Base-by-base conservation (phyloP, 768 basidiomycete genomes). In the Boletus pseudopeckii region DNA sequence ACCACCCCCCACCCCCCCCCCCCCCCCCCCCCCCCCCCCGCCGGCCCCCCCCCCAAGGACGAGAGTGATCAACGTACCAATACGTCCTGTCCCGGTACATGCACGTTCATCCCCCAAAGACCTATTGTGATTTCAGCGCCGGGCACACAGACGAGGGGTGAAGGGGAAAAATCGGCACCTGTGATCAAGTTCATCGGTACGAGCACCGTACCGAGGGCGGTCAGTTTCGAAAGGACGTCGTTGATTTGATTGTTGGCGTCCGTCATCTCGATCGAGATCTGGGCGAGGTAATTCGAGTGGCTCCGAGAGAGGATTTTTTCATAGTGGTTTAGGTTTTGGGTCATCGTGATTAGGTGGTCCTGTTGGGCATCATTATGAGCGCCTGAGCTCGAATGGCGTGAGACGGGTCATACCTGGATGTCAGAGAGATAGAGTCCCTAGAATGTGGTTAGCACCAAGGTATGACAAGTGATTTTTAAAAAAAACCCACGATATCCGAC, bases 241-340 rank as follows among this genome's bases (percentile, higher is more conserved):
- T 99, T 99, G 76, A 98, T 99, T 75, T 98, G 94, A 71, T 99
- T 99, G 74, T 99, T 99, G 39, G 97, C 97, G 64, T 98, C 95
- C 34, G 93, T 96, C 96, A 98, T 99, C 76, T 98, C 97, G 72
- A 99, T 98, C 40, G 94, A 97, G 62, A 99, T 99, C 66, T 98
- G 97, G 1, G 97, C 97, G 47, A 99, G 86, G 74, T 99, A 99
- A 69, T 99, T 99, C 36, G 95, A 98, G 72, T 99, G 97, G 38
- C 96, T 98, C 38, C 97, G 87, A 5, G 96, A 98, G 9, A 99
- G 79, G 66, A 99, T 98, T 78, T 98, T 99, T 70, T 99, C 97
- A 77, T 98, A 99, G 73, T 98, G 97, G 69, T 98, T 99, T 79
- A 99, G 69, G 68, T 96, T 98, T 73, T 99, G 97, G 3, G 97